Percentiles rank a stretch among this genome's conserved stretches.
Conservation (phyloP, 805 yeast species). For the Spencermartinsiella europaea region DNA sequence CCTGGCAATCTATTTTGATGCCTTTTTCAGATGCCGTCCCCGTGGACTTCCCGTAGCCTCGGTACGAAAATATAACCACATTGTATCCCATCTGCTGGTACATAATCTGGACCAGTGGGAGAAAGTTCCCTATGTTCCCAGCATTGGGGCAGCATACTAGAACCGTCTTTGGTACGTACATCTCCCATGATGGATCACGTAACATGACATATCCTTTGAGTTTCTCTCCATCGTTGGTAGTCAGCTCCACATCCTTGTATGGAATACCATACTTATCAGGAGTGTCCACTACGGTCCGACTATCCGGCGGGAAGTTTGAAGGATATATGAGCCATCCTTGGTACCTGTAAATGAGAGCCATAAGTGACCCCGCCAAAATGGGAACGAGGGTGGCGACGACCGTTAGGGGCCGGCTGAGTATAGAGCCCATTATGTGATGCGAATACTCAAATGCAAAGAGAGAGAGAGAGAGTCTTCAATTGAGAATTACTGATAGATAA, state of each 20-base stretch:
- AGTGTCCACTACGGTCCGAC: conserved; percentile 59
- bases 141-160: conserved; percentile 86
- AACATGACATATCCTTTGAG: conserved; percentile 58
- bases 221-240: conserved; percentile 64
- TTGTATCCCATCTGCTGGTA: conserved; percentile 60
- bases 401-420: conserved; percentile 12
- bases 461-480: too few species aligned
- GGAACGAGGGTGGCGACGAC: conserved; percentile 10
- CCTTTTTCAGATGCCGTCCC: conserved; percentile 78
- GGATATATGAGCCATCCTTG: conserved; percentile 80
- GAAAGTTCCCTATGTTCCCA: conserved; percentile 88
- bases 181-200: conserved; percentile 39
- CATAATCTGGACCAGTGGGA: conserved; percentile 73
- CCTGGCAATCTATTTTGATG: conserved; percentile 73
- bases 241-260: conserved; percentile 54
- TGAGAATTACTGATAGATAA: too few species aligned
- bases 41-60: conserved; percentile 84
- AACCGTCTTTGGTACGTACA: conserved; percentile 59
- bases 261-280: conserved; percentile 68
- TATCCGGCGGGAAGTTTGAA: conserved; percentile 67
- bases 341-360: conserved; percentile 24
- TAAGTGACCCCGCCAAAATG: conserved; percentile 10
- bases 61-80: conserved; percentile 78
- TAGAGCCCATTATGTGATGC: neutral
- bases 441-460: too few species aligned